phyloP scores from a whole-genome alignment of 1,284 basidiomycete species.

The Pseudomicrostroma phylloplanum region DNA sequence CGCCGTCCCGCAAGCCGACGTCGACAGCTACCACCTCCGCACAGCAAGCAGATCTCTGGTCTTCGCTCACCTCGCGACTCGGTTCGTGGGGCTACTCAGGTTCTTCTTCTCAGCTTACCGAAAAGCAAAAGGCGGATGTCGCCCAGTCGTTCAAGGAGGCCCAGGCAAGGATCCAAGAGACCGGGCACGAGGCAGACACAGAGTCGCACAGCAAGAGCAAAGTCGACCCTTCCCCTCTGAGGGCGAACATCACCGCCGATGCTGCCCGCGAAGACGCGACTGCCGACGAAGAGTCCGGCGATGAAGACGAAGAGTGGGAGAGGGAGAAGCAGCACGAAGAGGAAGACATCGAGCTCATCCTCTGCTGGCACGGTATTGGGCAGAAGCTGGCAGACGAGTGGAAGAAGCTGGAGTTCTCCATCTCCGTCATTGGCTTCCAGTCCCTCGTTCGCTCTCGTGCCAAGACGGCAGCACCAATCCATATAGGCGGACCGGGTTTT shows the following conservation, averaged over 20 bases:
- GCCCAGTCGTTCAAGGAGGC: constrained; percentile 30
- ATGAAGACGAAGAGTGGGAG: constrained; percentile 11
- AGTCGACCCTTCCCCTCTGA: neutral
- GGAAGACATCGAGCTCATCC: constrained; percentile 18
- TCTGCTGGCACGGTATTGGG: constrained; percentile 41
- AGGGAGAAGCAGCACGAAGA: constrained; percentile 23
- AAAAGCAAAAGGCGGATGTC: constrained; percentile 21
- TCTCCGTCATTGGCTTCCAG: constrained; percentile 34
- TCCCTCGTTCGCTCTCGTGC: constrained; percentile 30
- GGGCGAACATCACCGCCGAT: neutral
- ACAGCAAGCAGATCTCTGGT: constrained; percentile 20
- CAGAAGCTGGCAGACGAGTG: constrained; percentile 37
- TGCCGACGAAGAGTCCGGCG: constrained; percentile 9
- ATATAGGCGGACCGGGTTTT: constrained; percentile 33
- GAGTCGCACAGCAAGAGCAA: neutral
- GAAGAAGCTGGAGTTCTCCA: constrained; percentile 38
- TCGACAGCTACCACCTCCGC: neutral
- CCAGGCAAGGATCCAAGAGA: constrained; percentile 21
- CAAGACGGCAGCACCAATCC: constrained; percentile 24
- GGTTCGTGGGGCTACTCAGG: constrained; percentile 19
- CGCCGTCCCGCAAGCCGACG: neutral
- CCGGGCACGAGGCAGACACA: neutral
- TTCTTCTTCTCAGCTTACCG: constrained; percentile 14
- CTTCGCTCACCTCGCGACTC: constrained; percentile 24
- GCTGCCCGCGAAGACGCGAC: constrained; percentile 11